Evolutionary conservation across 257 asterid genomes (phyloP).

Genomic region (Vinca minor): DNA sequence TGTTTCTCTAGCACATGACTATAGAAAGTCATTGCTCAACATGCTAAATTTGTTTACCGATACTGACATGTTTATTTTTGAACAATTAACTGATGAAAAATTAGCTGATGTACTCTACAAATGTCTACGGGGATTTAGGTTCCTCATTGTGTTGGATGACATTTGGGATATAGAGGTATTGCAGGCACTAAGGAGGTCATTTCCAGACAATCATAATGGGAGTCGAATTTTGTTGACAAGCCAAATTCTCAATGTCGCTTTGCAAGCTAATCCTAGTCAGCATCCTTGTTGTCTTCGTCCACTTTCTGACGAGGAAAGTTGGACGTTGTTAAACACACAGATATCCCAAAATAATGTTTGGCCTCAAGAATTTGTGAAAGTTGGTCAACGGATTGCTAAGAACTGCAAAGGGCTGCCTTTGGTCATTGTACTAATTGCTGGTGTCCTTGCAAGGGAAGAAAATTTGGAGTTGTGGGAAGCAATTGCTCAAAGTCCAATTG

Average conservation of each 20-base stretch:
- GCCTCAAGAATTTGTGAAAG: not conserved
- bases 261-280: too few relatives aligned
- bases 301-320: not conserved
- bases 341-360: not conserved
- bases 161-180: slow-evolving; percentile 3
- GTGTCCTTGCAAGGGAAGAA: not conserved
- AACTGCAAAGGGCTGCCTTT: not conserved
- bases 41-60: not conserved
- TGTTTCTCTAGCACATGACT: not conserved
- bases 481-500: not conserved
- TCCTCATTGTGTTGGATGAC: slow-evolving; percentile 10
- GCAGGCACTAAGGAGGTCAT: not conserved
- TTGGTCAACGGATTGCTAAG: not conserved
- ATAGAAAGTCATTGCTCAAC: not conserved
- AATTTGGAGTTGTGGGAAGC: not conserved
- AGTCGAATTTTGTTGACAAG: too few relatives aligned
- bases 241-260: not conserved
- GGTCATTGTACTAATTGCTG: not conserved
- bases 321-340: not conserved
- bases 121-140: not conserved
- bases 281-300: not conserved
- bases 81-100: not conserved
- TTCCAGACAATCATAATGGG: slow-evolving; percentile 3
- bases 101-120: not conserved
- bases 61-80: too few relatives aligned